Percentiles rank a stretch among this genome's conserved stretches.
phyloP scores from a whole-genome alignment of 345 rosid species.

The Odontarrhena argentea region DNA sequence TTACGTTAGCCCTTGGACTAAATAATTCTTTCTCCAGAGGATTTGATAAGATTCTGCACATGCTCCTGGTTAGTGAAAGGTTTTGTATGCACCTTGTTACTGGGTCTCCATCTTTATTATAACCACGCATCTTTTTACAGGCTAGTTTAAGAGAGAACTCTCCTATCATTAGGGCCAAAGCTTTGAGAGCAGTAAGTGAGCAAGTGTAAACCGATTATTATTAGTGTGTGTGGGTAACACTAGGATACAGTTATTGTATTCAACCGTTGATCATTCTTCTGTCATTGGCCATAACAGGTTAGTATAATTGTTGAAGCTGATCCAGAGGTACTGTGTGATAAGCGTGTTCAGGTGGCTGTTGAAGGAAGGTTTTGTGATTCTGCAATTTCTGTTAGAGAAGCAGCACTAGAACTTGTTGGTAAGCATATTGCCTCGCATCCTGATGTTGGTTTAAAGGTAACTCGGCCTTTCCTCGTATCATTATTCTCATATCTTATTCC shows the following conservation, averaged over 20 bases:
- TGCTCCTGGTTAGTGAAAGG: constrained; percentile 86
- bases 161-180: constrained; percentile 93
- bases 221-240: constrained; percentile 26
- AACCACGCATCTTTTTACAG: constrained; percentile 50
- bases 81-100: constrained; percentile 24
- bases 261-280: constrained; percentile 37
- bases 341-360: constrained; percentile 93
- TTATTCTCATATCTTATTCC: constrained; percentile 26
- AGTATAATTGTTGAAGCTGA: constrained; percentile 97
- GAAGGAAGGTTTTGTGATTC: constrained; percentile 99
- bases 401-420: constrained; percentile 98
- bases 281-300: constrained; percentile 60
- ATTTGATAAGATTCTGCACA: constrained; percentile 88
- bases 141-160: constrained; percentile 97
- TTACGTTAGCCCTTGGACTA: constrained; percentile 81
- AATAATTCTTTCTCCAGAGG: constrained; percentile 96
- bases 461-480: constrained; percentile 15
- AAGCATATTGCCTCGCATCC: constrained; percentile 98
- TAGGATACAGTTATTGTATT: constrained; percentile 26
- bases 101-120: constrained; percentile 5
- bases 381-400: constrained; percentile 97
- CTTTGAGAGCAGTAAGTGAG: constrained; percentile 85
- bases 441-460: constrained; percentile 91
- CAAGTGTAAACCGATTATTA: constrained; percentile 1
- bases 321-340: constrained; percentile 93